Conservation (phyloP, 306 rosid species). For the Gastrolobium bilobum region DNA sequence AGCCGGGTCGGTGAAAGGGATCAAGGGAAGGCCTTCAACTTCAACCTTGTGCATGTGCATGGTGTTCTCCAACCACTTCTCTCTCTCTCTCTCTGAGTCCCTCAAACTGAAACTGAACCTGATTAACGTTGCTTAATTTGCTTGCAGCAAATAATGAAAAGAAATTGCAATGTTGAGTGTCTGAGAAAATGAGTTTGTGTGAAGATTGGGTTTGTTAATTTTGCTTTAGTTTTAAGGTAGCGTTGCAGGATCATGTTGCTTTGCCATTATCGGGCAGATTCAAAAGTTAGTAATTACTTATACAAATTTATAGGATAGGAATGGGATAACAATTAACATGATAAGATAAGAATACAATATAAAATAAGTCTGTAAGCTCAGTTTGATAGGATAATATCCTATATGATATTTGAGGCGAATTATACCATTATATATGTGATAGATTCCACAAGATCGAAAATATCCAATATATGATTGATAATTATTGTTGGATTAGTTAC, state of each 20-base stretch:
- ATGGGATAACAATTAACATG: too few species aligned
- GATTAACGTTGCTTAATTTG: slow-evolving; percentile 57
- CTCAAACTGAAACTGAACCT: slow-evolving; percentile 52
- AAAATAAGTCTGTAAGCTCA: too few species aligned
- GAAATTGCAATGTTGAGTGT: neutral
- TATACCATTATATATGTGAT: too few species aligned
- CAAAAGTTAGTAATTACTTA: neutral
- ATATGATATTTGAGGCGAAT: too few species aligned
- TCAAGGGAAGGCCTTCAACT: slow-evolving; percentile 60
- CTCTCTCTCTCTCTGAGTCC: slow-evolving; percentile 34
- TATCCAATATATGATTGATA: too few species aligned
- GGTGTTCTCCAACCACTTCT: slow-evolving; percentile 24
- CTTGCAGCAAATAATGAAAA: neutral
- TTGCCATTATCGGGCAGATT: slow-evolving; percentile 1
- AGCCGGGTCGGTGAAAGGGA: slow-evolving; percentile 58
- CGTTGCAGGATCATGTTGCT: slow-evolving; percentile 39
- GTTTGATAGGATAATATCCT: too few species aligned
- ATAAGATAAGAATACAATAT: too few species aligned
- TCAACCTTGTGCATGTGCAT: slow-evolving; percentile 61
- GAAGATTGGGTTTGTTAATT: slow-evolving; percentile 38
- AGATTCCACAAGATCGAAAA: too few species aligned
- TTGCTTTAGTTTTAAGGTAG: slow-evolving; percentile 66
- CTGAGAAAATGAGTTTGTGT: slow-evolving; percentile 33
- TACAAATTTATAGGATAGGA: too few species aligned
- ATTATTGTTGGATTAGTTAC: too few species aligned